These are phyloP conservation scores for Artemisia tridentata DNA, from an alignment of 129 eudicot species.

Conservation along the genomic window DNA sequence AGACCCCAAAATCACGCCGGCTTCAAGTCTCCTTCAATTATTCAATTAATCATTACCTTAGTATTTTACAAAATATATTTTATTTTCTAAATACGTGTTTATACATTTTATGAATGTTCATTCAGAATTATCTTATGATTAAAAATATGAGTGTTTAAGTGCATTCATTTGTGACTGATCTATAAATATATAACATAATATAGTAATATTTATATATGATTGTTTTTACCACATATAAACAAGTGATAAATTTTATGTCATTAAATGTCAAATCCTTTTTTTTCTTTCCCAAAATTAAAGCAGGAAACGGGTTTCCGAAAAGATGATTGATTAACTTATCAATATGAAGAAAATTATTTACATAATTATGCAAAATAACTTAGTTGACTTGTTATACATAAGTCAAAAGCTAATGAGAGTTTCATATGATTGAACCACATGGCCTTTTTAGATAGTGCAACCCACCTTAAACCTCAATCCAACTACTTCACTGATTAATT, in stretches of 20 bases:
- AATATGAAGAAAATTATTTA: background rate
- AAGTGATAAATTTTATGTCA: too few species aligned
- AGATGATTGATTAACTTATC: background rate
- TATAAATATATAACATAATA: too few species aligned
- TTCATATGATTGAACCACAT: constrained; percentile 31
- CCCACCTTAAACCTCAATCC: constrained; percentile 23
- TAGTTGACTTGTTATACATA: constrained; percentile 21
- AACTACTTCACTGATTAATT: constrained; percentile 22
- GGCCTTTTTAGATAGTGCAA: constrained; percentile 24
- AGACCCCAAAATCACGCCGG: constrained; percentile 49
- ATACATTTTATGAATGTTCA: too few species aligned
- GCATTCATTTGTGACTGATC: too few species aligned
- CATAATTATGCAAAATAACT: background rate
- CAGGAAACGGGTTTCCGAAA: constrained; percentile 5
- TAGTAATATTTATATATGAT: too few species aligned
- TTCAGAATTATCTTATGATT: too few species aligned
- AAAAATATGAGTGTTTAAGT: too few species aligned
- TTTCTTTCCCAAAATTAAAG: background rate
- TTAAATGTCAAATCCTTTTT: too few species aligned
- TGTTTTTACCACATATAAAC: too few species aligned
- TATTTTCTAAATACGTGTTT: background rate
- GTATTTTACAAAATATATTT: constrained; percentile 1
- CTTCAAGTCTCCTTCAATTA: constrained; percentile 31
- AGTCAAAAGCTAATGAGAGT: constrained; percentile 28
- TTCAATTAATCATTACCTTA: constrained; percentile 24